Base-by-base conservation (phyloP, 257 asterid species). In the Echium plantagineum region DNA sequence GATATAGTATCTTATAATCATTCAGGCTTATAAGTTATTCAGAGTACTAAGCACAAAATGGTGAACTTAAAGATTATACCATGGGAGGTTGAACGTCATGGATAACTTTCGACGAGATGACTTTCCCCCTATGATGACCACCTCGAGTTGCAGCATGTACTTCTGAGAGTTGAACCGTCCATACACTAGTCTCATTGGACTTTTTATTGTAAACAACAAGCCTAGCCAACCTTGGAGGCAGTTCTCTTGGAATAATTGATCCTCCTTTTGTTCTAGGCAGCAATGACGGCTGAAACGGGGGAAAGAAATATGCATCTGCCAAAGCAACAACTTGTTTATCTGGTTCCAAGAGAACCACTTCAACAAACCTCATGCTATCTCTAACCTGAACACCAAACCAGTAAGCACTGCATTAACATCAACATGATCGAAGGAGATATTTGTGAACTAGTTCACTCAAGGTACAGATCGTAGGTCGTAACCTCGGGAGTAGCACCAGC, bases 51-150 rank as follows among this genome's bases (percentile, higher is more conserved):
- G 7, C 19, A 6, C 10, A 35, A 19, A 52, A 48, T 13, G 30
- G 53, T 46, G 10, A 63, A 64, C 15, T 42, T 20, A 58, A 51
- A 62, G 63, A 18, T 18, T 55, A 64, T 87, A 91, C 98, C 94
- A 91, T 82, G 47, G 98, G 94, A 21, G 98, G 98, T 77, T 91
- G 98, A 78, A 91, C 94, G 78, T 91, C 86, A 42, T 86, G 87
- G 62, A 91, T 80, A 67, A 83, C 75, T 18, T 71, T 68, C 55
- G 98, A 78, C 61, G 96, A 84, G 58, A 88, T 65, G 58, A 85
- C 96, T 80, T 82, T 91, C 72, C 98, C 98, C 71, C 93, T 85
- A 66, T 91, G 98, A 72, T 85, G 98, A 54, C 98, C 96, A 58
- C 98, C 80, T 60, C 96, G 90, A 60, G 94, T 83, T 63, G 93